Conservation (phyloP, 2,329 filamentous ascomycete species). For the Exutisphaerella laricina region DNA sequence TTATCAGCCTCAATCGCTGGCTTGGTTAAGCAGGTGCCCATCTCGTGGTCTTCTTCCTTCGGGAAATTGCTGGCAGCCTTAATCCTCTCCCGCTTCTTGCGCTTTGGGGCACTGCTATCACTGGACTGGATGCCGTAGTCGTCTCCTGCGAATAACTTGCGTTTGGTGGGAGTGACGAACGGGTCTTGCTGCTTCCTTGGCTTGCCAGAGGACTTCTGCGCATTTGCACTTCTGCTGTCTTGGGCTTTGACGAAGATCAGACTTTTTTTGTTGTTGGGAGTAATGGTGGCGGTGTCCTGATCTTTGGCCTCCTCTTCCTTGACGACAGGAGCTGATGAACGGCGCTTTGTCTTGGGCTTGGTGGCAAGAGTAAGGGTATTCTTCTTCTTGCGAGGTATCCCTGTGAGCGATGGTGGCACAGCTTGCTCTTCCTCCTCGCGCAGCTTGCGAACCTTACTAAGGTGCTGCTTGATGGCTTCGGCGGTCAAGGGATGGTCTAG, state of each 20-base stretch:
- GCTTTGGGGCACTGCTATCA: too few relatives aligned
- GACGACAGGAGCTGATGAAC: neutral
- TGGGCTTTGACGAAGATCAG: too few relatives aligned
- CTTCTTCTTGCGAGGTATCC: neutral
- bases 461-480: constrained; percentile 26
- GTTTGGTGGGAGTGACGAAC: too few relatives aligned
- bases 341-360: neutral
- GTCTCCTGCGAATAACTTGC: too few relatives aligned
- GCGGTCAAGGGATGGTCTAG: constrained; percentile 11
- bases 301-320: neutral
- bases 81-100: too few relatives aligned
- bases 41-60: too few relatives aligned
- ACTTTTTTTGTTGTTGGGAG: neutral
- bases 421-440: constrained; percentile 11
- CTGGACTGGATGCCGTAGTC: too few relatives aligned
- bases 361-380: neutral
- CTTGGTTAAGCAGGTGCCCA: too few relatives aligned
- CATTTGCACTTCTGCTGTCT: too few relatives aligned
- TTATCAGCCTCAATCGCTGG: neutral
- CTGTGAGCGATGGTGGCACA: constrained; percentile 19
- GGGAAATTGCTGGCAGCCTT: too few relatives aligned
- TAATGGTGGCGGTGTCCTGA: neutral
- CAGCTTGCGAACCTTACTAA: constrained; percentile 23
- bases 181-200: too few relatives aligned
- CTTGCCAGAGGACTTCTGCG: too few relatives aligned